Percentiles rank a stretch among this genome's conserved stretches.
Evolutionary conservation across 371 early-diverging fungal species (phyloP).

Genomic region (Lichtheimia ramosa): DNA sequence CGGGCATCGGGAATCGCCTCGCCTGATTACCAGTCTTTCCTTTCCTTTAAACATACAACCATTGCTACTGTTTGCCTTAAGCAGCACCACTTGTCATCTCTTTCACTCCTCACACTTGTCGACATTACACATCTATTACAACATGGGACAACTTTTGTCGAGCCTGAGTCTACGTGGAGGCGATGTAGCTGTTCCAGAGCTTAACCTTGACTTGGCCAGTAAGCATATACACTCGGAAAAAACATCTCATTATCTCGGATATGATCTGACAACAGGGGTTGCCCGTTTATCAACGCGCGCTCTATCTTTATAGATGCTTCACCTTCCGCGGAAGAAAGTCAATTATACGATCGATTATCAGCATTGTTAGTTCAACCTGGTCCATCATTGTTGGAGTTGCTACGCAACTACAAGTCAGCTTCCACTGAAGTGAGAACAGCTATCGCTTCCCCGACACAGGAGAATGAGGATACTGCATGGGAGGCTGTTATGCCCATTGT

Average conservation of each 20-base stretch:
- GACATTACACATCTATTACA: background rate
- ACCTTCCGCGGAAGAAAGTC: constrained; percentile 53
- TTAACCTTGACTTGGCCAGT: constrained; percentile 55
- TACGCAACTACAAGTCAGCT: constrained; percentile 54
- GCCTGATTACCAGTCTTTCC: background rate
- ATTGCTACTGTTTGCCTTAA: too few relatives aligned
- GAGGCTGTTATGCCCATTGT: constrained; percentile 82
- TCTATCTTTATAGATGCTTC: constrained; percentile 40
- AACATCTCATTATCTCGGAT: background rate
- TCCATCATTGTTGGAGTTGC: constrained; percentile 38
- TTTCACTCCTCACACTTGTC: background rate
- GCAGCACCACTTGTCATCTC: background rate
- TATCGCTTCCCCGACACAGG: constrained; percentile 76
- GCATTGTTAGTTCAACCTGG: constrained; percentile 51
- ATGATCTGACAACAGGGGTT: background rate
- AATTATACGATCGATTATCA: constrained; percentile 46
- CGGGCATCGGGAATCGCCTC: constrained; percentile 11
- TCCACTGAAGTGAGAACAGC: constrained; percentile 62
- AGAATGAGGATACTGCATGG: constrained; percentile 90
- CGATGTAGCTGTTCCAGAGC: constrained; percentile 45
- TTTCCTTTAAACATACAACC: background rate
- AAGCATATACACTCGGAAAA: constrained; percentile 17
- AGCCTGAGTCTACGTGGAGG: constrained; percentile 38
- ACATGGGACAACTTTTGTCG: constrained; percentile 46
- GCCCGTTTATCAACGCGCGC: background rate